Percentiles rank a stretch among this genome's conserved stretches.
phyloP scores from a whole-genome alignment of 441 rosid species.

The Pelargonium exstipulatum region DNA sequence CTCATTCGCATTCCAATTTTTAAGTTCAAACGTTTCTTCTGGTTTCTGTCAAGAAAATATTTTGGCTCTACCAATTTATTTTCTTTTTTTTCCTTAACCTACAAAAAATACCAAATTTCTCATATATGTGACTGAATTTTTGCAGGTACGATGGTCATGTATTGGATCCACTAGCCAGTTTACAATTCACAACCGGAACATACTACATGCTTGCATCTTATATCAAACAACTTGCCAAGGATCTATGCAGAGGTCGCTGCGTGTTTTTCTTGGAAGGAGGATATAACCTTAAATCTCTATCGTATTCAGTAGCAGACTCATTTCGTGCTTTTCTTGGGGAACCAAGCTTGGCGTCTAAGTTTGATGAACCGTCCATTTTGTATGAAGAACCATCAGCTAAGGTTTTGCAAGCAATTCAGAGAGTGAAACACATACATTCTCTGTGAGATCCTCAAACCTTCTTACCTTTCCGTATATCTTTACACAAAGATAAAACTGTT shows the following conservation, averaged over 20 bases:
- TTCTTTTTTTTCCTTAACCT: not conserved
- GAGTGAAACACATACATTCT: constrained; percentile 63
- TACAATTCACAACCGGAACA: constrained; percentile 83
- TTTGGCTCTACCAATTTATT: no score
- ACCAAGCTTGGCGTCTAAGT: constrained; percentile 59
- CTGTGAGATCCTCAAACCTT: constrained; percentile 29
- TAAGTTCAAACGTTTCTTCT: no score
- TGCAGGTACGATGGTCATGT: constrained; percentile 76
- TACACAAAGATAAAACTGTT: no score
- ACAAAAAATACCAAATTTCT: not conserved
- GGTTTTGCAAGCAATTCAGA: constrained; percentile 69
- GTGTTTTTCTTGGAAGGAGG: constrained; percentile 94
- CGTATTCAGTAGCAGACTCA: constrained; percentile 79
- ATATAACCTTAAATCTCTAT: constrained; percentile 80
- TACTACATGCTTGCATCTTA: constrained; percentile 68
- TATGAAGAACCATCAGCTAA: constrained; percentile 73
- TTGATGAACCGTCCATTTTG: constrained; percentile 72
- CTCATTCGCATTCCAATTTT: no score
- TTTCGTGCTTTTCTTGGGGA: constrained; percentile 86
- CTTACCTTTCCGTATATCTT: not conserved
- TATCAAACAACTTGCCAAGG: constrained; percentile 73
- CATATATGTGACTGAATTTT: not conserved
- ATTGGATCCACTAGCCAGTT: constrained; percentile 76
- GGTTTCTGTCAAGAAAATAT: no score
- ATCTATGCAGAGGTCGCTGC: constrained; percentile 80